Evolutionary conservation across 2,329 filamentous ascomycete species (phyloP).

Genomic region (Aureobasidium lini): DNA sequence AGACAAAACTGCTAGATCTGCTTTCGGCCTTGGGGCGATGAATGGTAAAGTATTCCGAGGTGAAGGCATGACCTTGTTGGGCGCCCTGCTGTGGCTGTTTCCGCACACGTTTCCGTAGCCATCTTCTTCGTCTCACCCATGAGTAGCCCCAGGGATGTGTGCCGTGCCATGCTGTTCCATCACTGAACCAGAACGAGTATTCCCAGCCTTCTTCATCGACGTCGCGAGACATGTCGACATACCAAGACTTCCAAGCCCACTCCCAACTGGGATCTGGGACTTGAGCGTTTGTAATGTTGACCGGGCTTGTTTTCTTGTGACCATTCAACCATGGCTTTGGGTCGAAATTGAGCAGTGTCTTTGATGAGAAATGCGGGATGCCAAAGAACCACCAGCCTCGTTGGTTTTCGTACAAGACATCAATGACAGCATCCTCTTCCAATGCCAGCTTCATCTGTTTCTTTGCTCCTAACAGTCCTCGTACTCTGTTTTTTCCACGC

Average conservation of each 20-base stretch:
- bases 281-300: slow-evolving; percentile 77
- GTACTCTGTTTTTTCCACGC: slow-evolving; percentile 25
- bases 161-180: slow-evolving; percentile 65
- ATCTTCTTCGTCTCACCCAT: slow-evolving; percentile 82
- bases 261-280: slow-evolving; percentile 92
- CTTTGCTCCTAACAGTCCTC: slow-evolving; percentile 22
- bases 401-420: slow-evolving; percentile 93
- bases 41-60: slow-evolving; percentile 73
- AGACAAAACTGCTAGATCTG: slow-evolving; percentile 16
- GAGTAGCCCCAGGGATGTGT: slow-evolving; percentile 87
- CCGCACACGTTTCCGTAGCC: slow-evolving; percentile 74
- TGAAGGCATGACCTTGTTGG: slow-evolving; percentile 58
- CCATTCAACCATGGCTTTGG: slow-evolving; percentile 75
- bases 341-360: slow-evolving; percentile 78
- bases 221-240: slow-evolving; percentile 69
- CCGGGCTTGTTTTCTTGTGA: slow-evolving; percentile 48
- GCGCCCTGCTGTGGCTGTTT: slow-evolving; percentile 35
- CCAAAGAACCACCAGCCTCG: slow-evolving; percentile 85
- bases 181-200: slow-evolving; percentile 78
- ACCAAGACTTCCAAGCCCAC: slow-evolving; percentile 71
- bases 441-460: slow-evolving; percentile 26
- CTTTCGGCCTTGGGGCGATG: slow-evolving; percentile 32
- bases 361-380: slow-evolving; percentile 78
- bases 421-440: slow-evolving; percentile 52
- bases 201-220: slow-evolving; percentile 92